These are phyloP conservation scores for Peltaster fructicola DNA, from an alignment of 2,329 filamentous ascomycete species.

Conservation along the genomic window DNA sequence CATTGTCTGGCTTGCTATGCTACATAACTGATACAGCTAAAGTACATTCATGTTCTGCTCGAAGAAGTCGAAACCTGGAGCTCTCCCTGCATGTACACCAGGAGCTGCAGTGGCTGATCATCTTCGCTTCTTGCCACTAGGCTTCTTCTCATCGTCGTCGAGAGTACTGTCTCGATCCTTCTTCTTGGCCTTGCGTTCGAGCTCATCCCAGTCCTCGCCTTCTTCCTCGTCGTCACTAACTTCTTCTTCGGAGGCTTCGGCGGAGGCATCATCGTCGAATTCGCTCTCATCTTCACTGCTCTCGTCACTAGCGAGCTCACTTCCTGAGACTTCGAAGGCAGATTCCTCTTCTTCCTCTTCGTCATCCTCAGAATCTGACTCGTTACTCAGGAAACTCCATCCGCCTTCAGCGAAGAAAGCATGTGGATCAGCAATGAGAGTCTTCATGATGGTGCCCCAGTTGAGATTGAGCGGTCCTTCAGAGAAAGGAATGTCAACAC, in stretches of 20 bases:
- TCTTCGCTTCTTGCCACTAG: constrained; percentile 72
- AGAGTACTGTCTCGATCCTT: constrained; percentile 40
- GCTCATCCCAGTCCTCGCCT: constrained; percentile 84
- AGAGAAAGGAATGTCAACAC: constrained; percentile 80
- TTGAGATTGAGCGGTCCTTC: constrained; percentile 95
- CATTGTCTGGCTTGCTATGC: too few species aligned
- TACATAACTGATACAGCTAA: too few species aligned
- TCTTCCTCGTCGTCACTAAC: constrained; percentile 42
- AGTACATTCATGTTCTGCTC: too few species aligned
- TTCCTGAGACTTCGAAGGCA: constrained; percentile 79
- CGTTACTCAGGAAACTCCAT: constrained; percentile 79
- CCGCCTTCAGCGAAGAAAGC: constrained; percentile 90
- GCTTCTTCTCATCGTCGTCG: constrained; percentile 41
- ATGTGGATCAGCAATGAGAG: constrained; percentile 81
- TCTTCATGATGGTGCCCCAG: constrained; percentile 99
- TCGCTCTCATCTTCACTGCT: constrained; percentile 79
- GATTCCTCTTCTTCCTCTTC: constrained; percentile 72
- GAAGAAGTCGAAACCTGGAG: too few species aligned
- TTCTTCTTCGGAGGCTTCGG: constrained; percentile 60
- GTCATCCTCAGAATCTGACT: constrained; percentile 68
- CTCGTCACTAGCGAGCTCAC: constrained; percentile 60
- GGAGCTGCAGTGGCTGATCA: too few species aligned
- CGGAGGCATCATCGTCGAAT: constrained; percentile 76
- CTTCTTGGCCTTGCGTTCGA: constrained; percentile 66
- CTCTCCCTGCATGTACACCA: too few species aligned